A percentile compares a stretch with the other conserved stretches of the same genome.
phyloP scores from a whole-genome alignment of 2,329 filamentous ascomycete genomes.

The Colletotrichum phormii region DNA sequence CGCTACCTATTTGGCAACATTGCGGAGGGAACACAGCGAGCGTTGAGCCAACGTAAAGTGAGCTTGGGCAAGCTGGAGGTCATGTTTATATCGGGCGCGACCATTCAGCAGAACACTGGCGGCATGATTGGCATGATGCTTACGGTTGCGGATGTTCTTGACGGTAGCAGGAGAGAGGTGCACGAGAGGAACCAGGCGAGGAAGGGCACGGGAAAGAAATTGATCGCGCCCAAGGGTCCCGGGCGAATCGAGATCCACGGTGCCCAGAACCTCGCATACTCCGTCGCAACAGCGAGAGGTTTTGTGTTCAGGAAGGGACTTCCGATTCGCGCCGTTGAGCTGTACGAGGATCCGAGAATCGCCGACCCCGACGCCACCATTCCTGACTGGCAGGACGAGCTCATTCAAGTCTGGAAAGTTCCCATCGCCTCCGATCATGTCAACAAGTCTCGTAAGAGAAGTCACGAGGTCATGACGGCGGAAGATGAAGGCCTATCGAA shows the following conservation, averaged over 20 bases:
- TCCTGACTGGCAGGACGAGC: slow-evolving; percentile 81
- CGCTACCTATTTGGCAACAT: slow-evolving; percentile 89
- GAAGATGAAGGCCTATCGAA: slow-evolving; percentile 6
- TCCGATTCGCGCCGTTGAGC: slow-evolving; percentile 78
- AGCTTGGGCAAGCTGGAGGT: slow-evolving; percentile 75
- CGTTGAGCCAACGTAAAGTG: slow-evolving; percentile 75
- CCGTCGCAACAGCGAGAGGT: slow-evolving; percentile 82
- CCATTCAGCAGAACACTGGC: slow-evolving; percentile 81
- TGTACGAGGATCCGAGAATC: slow-evolving; percentile 58
- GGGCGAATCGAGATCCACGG: slow-evolving; percentile 70
- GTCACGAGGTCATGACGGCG: slow-evolving; percentile 39
- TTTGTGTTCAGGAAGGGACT: slow-evolving; percentile 90
- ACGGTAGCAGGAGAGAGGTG: slow-evolving; percentile 56
- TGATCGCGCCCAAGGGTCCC: slow-evolving; percentile 37
- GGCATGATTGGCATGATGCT: slow-evolving; percentile 88
- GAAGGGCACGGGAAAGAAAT: slow-evolving; percentile 50
- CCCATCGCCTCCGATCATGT: slow-evolving; percentile 59
- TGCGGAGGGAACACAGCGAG: slow-evolving; percentile 86
- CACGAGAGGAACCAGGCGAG: slow-evolving; percentile 54
- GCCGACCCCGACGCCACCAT: slow-evolving; percentile 55
- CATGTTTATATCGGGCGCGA: slow-evolving; percentile 84
- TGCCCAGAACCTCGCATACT: slow-evolving; percentile 82
- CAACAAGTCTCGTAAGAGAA: slow-evolving; percentile 48
- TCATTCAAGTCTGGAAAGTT: slow-evolving; percentile 88
- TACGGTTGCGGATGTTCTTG: slow-evolving; percentile 78